These are phyloP conservation scores for Coemansia sp. DNA, from an alignment of 192 early-diverging fungal genomes.

Conservation along the genomic window DNA sequence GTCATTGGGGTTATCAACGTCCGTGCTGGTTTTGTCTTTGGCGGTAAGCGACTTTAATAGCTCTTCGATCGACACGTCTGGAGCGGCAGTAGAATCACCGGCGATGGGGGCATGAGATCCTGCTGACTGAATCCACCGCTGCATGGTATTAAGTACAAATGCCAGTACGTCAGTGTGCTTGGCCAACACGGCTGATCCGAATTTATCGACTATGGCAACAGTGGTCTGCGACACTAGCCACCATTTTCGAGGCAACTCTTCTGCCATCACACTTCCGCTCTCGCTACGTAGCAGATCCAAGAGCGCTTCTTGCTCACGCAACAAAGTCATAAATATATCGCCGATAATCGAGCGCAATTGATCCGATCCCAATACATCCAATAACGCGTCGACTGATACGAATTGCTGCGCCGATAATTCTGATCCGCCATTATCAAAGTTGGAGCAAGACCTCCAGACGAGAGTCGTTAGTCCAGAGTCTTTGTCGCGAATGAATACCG, in stretches of 20 bases:
- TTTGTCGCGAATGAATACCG: slow-evolving; percentile 20
- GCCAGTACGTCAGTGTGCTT: slow-evolving; percentile 77
- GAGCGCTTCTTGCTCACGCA: slow-evolving; percentile 68
- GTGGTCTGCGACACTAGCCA: slow-evolving; percentile 55
- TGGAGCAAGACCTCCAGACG: neutral
- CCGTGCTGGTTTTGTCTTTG: neutral
- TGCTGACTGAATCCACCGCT: slow-evolving; percentile 29
- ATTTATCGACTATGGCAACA: slow-evolving; percentile 63
- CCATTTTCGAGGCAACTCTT: slow-evolving; percentile 30
- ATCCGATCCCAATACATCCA: slow-evolving; percentile 64
- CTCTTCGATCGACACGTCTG: slow-evolving; percentile 14
- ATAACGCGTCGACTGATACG: slow-evolving; percentile 64
- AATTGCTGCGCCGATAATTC: slow-evolving; percentile 34
- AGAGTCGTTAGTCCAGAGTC: neutral
- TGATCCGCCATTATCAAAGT: neutral
- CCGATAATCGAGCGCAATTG: slow-evolving; percentile 64
- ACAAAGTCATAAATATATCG: slow-evolving; percentile 74
- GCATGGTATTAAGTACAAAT: slow-evolving; percentile 67
- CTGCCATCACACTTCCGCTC: neutral
- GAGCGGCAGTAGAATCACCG: neutral
- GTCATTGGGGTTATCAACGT: slow-evolving; percentile 8
- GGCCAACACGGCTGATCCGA: slow-evolving; percentile 76
- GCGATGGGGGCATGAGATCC: slow-evolving; percentile 11
- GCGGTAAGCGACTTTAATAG: slow-evolving; percentile 19
- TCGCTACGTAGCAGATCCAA: slow-evolving; percentile 46